Conservation (phyloP, 2,329 filamentous ascomycete genomes). For the Colletotrichum lindemuthianum region DNA sequence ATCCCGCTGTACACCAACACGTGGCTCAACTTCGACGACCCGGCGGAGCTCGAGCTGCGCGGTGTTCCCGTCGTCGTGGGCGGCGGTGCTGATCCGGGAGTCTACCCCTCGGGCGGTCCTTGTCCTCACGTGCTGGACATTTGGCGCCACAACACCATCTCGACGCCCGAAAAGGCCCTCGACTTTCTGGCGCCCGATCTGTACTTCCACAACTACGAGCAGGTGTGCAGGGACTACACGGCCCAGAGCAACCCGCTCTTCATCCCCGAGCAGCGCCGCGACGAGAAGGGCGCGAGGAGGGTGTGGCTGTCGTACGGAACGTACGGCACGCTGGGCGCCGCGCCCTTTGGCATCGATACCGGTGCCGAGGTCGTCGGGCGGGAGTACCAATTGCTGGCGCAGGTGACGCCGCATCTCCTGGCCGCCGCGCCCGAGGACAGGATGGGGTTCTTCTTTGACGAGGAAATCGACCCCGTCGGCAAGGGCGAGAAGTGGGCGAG, state of each 20-base stretch:
- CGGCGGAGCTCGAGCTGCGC: slow-evolving; percentile 43
- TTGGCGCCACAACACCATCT: slow-evolving; percentile 50
- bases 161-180: slow-evolving; percentile 43
- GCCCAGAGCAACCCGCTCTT: slow-evolving; percentile 57
- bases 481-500: slow-evolving; percentile 42
- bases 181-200: slow-evolving; percentile 59
- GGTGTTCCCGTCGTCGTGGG: slow-evolving; percentile 48
- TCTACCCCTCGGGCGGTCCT: slow-evolving; percentile 50
- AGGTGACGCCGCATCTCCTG: slow-evolving; percentile 42
- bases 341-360: slow-evolving; percentile 53
- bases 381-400: slow-evolving; percentile 45
- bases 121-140: slow-evolving; percentile 48
- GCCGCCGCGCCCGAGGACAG: slow-evolving; percentile 44
- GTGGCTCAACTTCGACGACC: slow-evolving; percentile 49
- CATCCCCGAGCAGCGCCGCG: slow-evolving; percentile 62
- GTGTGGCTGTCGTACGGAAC: slow-evolving; percentile 55
- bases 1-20: slow-evolving; percentile 49
- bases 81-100: slow-evolving; percentile 46
- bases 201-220: slow-evolving; percentile 59
- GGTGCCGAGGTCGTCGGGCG: slow-evolving; percentile 43
- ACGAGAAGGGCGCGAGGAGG: slow-evolving; percentile 54
- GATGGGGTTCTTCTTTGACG: slow-evolving; percentile 50
- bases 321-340: slow-evolving; percentile 49
- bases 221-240: slow-evolving; percentile 54
- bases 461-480: slow-evolving; percentile 42